Evolutionary conservation across 225 moss, liverwort and hornwort species (phyloP), one percentile per base, ranked within the genome.

Genomic region (Asterella californica): DNA sequence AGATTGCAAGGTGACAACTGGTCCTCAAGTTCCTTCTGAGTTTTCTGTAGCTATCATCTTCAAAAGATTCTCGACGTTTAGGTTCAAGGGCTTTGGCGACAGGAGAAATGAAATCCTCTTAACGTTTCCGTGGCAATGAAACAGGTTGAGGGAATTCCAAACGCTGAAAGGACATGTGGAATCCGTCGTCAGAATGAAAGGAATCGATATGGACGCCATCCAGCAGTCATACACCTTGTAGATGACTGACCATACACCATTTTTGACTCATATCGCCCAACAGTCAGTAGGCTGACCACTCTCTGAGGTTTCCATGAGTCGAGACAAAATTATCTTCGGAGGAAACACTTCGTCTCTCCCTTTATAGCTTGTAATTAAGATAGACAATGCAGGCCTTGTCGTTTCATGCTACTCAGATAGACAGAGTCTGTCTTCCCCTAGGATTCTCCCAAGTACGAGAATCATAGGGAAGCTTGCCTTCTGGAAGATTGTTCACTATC

Each of bases 131-230:
- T 74, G 52, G 45, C 9, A 17, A 7, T 74, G 74, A 25, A 61
- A 76, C 86, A 95, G 91, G 84, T 80, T 95, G 83, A 76, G 93
- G 63, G 92, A 95, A 83, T 75, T 93, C 25, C 76, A 91, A 72
- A 95, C 93, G 15, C 36, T 95, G 76, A 95, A 95, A 82, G 93
- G 93, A 27, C 93, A 95, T 61, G 90, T 95, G 15, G 93, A 95
- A 83, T 95, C 92, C 1, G 93, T 95, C 0, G 93, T 95, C 18
- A 90, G 90, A 46, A 47, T 94, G 33, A 94, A 94, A 78, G 90
- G 92, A 22, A 81, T 94, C 72, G 94, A 94, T 38, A 85, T 92
- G 62, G 81, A 86, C 48, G 89, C 87, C 74, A 94, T 94, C 57
- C 94, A 88, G 63, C 91, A 94, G 68, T 81, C 92, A 11, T 94